Evolutionary conservation across 495 filamentous ascomycete species (phyloP).

Genomic region (Tuber brumale): DNA sequence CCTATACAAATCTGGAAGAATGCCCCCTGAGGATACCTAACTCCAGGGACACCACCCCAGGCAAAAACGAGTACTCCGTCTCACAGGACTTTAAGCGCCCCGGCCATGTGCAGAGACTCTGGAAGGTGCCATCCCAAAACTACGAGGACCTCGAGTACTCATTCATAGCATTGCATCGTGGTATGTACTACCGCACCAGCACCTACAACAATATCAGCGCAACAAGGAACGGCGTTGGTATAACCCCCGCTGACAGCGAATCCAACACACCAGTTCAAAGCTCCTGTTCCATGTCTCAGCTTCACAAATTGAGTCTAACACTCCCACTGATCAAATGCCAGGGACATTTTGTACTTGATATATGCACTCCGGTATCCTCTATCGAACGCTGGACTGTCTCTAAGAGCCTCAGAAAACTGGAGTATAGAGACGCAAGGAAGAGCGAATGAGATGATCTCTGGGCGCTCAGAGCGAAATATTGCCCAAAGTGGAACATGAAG

Average conservation of each 20-base stretch:
- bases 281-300: constrained; percentile 42
- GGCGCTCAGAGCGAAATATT: too few relatives aligned
- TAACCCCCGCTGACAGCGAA: not conserved
- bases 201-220: not conserved
- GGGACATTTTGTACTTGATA: constrained; percentile 79
- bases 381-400: too few relatives aligned
- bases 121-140: constrained; percentile 60
- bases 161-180: constrained; percentile 80
- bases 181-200: constrained; percentile 49
- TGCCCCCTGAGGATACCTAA: constrained; percentile 75
- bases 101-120: constrained; percentile 68
- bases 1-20: constrained; percentile 86
- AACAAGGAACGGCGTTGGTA: constrained; percentile 20
- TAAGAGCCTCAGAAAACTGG: too few relatives aligned
- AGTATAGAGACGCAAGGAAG: too few relatives aligned
- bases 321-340: constrained; percentile 82
- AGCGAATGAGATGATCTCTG: too few relatives aligned
- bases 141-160: constrained; percentile 87
- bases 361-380: constrained; percentile 66
- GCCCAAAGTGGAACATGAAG: too few relatives aligned
- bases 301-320: constrained; percentile 51
- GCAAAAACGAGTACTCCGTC: constrained; percentile 89
- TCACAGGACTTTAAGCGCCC: constrained; percentile 80
- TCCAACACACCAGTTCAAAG: constrained; percentile 10
- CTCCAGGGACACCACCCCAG: constrained; percentile 58